These are phyloP conservation scores for Oxytropis ochrocephala DNA, from an alignment of 306 rosid genomes.

Conservation along the genomic window DNA sequence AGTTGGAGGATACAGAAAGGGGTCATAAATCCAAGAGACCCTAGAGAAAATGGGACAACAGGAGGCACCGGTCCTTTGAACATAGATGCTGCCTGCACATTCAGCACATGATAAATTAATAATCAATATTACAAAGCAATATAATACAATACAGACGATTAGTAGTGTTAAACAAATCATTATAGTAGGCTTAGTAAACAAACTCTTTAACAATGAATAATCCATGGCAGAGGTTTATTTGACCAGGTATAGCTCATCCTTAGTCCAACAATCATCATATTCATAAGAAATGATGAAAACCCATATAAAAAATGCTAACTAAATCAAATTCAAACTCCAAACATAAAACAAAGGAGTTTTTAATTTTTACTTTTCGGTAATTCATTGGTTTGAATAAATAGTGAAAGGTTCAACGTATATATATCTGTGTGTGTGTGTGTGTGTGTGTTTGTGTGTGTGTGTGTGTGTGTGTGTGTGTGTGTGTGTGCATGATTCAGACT, in stretches of 20 bases:
- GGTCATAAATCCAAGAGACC: conserved; percentile 96
- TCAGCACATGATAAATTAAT: conserved; percentile 1
- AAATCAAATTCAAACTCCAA: conserved; percentile 2
- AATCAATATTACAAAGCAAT: conserved; percentile 1
- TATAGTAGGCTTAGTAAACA: background rate
- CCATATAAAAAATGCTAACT: background rate
- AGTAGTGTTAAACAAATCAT: background rate
- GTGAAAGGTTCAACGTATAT: background rate
- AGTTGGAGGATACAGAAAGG: conserved; percentile 84
- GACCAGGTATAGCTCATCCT: background rate
- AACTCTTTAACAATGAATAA: background rate
- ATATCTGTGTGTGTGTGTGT: too few species aligned
- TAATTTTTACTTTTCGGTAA: background rate
- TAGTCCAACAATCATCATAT: background rate
- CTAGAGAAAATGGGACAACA: conserved; percentile 87
- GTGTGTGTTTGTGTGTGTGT: too few species aligned
- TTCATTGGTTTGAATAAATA: conserved; percentile 5
- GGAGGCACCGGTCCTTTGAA: conserved; percentile 99
- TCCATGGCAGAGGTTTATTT: background rate
- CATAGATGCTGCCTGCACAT: conserved; percentile 93
- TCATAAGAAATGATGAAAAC: background rate
- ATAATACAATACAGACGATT: background rate
- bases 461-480: too few species aligned
- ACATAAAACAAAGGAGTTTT: background rate
- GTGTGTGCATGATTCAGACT: background rate